Base-by-base conservation (phyloP, 106 monocot genomes). In the Vanilla planifolia region DNA sequence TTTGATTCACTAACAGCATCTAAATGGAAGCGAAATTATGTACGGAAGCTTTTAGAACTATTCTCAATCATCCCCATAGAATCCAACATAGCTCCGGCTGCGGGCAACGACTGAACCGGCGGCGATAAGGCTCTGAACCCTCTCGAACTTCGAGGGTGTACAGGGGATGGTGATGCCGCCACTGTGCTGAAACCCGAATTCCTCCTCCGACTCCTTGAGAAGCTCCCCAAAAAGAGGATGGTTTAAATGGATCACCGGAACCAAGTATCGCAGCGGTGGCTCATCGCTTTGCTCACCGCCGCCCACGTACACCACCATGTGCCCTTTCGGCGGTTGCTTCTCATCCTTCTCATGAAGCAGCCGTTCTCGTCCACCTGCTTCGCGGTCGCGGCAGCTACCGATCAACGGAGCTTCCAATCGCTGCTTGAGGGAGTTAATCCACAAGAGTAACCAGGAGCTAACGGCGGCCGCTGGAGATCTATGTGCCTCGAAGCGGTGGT, bases 111-210 rank as follows among this genome's bases (percentile, higher is more conserved):
- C 16, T 10, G 2, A 34, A 19, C 33, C 8, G 60, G 60, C 22
- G 9, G 60, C 60, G 9, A 41, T 60, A 37, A 37, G 8, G 23
- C 0, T 22, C 67, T 58, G 43, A 16, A 47, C 17, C 23, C 45
- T 56, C 57, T 58, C 45, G 45, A 67, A 58, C 6, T 19, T 29
- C 14, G 41, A 44, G 1, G 24, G 44, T 5, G 56, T 30, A 44
- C 67, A 67, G n/a, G 67, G 58, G 7, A 67, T 67, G 1, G 45
- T 58, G 30, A 67, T 67, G 20, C 41, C 66, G 0, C 43, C 42
- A 9, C 17, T 25, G 8, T 67, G 67, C 0, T 67, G 30, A 24
- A 58, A 67, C 58, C 67, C 57, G 56, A 58, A 67, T 45, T 67
- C 57, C 33, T 28, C 45, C 67, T 57, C 45, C 5, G 67, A 56